Evolutionary conservation across 1,139 yeast genomes (phyloP).

Genomic region (Suhomyces bokatorum): DNA sequence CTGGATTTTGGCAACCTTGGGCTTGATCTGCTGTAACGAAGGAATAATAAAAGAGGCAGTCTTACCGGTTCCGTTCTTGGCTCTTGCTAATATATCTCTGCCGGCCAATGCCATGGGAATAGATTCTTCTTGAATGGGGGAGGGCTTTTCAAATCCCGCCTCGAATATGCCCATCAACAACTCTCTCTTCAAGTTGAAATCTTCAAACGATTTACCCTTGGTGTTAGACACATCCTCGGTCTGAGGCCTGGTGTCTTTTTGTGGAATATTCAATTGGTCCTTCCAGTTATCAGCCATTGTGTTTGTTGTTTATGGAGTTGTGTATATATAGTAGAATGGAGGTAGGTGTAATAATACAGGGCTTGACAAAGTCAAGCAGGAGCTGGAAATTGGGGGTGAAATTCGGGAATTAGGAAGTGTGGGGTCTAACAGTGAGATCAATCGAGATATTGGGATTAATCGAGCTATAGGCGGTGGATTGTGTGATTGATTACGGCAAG

Average conservation of each 20-base stretch:
- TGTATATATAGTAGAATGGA: conserved; percentile 11
- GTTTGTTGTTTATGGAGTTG: neutral
- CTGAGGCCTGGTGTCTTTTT: conserved; percentile 86
- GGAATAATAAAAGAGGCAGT: conserved; percentile 96
- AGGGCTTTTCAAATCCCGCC: conserved; percentile 97
- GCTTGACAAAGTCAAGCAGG: conserved; percentile 5
- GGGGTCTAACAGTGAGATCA: neutral
- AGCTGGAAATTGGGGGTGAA: neutral
- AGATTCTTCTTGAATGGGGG: conserved; percentile 97
- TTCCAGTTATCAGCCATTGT: conserved; percentile 62
- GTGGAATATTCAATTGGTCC: conserved; percentile 69
- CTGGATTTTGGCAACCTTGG: conserved; percentile 82
- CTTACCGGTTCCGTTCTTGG: conserved; percentile 98
- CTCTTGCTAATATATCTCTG: conserved; percentile 94
- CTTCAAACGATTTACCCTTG: conserved; percentile 90
- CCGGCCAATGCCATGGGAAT: conserved; percentile 96
- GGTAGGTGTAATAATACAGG: conserved; percentile 5
- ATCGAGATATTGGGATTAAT: neutral
- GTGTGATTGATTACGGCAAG: conserved; percentile 3
- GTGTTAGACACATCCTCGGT: conserved; percentile 95
- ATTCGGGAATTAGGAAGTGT: neutral
- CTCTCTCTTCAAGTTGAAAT: conserved; percentile 87
- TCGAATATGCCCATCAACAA: conserved; percentile 97
- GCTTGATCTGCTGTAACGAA: conserved; percentile 78
- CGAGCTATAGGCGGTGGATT: neutral